A percentile compares a stretch with the other conserved stretches of the same genome.
These are phyloP conservation scores for Ascocoryne sarcoides DNA, from an alignment of 2,329 filamentous ascomycete genomes.

Conservation along the genomic window DNA sequence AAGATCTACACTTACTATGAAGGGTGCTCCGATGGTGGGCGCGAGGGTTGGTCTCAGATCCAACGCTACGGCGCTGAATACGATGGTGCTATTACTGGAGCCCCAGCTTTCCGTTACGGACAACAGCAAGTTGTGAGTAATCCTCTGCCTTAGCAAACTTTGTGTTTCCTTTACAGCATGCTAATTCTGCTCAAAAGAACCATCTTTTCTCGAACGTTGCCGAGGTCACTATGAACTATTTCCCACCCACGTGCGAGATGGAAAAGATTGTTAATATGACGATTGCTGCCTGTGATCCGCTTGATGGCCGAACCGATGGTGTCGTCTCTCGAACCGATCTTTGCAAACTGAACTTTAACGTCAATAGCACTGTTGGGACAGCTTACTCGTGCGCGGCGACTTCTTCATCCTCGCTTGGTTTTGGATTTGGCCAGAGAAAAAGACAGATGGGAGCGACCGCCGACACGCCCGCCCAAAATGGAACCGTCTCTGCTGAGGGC, in stretches of 20 bases:
- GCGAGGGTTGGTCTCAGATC: conserved; percentile 40
- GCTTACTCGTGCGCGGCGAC: conserved; percentile 33
- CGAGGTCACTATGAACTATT: conserved; percentile 34
- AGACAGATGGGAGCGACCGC: not conserved
- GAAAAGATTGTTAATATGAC: conserved; percentile 45
- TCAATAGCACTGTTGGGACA: conserved; percentile 37
- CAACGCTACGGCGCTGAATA: conserved; percentile 34
- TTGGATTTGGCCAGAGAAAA: conserved; percentile 4
- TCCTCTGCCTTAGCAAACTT: no score
- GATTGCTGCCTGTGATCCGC: conserved; percentile 43
- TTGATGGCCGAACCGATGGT: conserved; percentile 46
- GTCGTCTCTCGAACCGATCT: conserved; percentile 42
- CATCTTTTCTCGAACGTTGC: conserved; percentile 33
- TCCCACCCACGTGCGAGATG: conserved; percentile 37
- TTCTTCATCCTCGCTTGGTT: conserved; percentile 20
- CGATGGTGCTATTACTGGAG: conserved; percentile 38
- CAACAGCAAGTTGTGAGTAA: no score
- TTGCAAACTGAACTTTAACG: conserved; percentile 38
- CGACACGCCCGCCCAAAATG: conserved; percentile 9
- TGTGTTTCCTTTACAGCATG: no score
- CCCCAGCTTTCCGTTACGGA: conserved; percentile 38
- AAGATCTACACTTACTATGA: conserved; percentile 14
- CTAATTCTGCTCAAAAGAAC: no score
- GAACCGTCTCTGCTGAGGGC: conserved; percentile 15
- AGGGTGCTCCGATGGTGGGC: conserved; percentile 39